phyloP scores from a whole-genome alignment of 2,329 filamentous ascomycete species.

The Lachnellula willkommii region DNA sequence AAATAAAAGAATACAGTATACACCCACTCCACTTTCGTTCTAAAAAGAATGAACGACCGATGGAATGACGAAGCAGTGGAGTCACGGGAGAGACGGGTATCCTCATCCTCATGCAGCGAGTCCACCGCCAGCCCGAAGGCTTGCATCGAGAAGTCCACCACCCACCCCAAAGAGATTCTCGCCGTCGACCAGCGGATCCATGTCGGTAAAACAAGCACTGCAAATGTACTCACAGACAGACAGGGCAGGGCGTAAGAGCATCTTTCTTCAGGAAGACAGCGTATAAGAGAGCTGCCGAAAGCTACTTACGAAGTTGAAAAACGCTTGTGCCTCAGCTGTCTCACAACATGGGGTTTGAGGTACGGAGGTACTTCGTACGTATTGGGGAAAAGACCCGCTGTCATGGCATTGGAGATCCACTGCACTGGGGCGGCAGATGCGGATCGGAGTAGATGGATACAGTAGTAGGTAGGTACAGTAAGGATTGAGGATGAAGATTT shows the following conservation, averaged over 20 bases:
- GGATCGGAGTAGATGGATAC: not conserved
- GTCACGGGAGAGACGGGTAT: not conserved
- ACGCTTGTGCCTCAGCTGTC: not conserved
- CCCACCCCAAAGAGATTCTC: not conserved
- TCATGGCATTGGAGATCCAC: not conserved
- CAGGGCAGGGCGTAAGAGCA: too few species aligned
- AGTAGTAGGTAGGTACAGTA: too few species aligned
- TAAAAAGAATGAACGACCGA: not conserved
- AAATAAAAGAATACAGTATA: too few species aligned
- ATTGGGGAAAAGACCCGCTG: not conserved
- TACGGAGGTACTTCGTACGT: too few species aligned
- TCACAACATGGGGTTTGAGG: not conserved
- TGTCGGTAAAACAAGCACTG: too few species aligned
- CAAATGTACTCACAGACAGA: too few species aligned
- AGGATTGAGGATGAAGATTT: too few species aligned
- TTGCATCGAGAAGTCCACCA: not conserved
- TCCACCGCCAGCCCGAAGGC: not conserved
- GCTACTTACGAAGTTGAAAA: not conserved
- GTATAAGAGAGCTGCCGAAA: slow-evolving; percentile 14
- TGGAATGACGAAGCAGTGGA: not conserved
- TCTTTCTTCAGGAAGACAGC: not conserved
- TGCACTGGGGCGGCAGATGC: not conserved
- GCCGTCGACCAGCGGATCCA: not conserved
- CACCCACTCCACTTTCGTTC: not conserved
- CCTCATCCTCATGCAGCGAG: not conserved